Evolutionary conservation across 2,329 filamentous ascomycete genomes (phyloP), one percentile per base, ranked within the genome.

Genomic region (Cadophora malorum): DNA sequence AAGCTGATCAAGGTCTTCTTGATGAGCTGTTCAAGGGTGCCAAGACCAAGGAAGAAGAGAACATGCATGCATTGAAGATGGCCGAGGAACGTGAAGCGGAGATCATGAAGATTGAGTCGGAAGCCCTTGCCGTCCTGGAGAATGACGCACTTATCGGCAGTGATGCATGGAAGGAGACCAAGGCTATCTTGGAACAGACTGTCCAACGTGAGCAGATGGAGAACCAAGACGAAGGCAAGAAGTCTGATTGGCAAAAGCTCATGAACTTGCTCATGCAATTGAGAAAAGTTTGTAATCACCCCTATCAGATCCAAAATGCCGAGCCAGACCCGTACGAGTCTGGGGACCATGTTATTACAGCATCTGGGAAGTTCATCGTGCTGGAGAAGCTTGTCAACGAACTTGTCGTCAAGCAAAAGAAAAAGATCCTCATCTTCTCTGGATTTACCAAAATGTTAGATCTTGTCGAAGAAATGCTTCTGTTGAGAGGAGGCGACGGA

Each of bases 241-340:
- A 75, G 31, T 74, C 76, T 4, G 79, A 80, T 3, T 85, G 83
- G 83, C 79, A 79, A 52, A 83, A 82, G 70, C 81, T 98, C 64
- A 97, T 91, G 85, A 98, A 99, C 74, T 96, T 99, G 41, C 81
- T 99, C 56, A 92, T 97, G 86, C 96, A 98, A 78, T 84, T 99
- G 21, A 88, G 96, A 23, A 98, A 97, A 78, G 96, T 94, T 69
- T 84, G 98, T 4, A 97, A 95, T 72, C 96, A 99, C 79, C 95
- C 96, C 0, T 99, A 78, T 49, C 73, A 75, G 25, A 73, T 78
- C n/a, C 25, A 50, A 7, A 67, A 76, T 62, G 75, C 73, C 8
- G 73, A 76, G 58, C 76, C 74, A 1, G 69, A 74, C 52, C 97
- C 78, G 88, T 97, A 85, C 1, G 81, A 83, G 4, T 86, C 91